Conservation (phyloP, 768 basidiomycete genomes). For the Cytidiella melzeri region DNA sequence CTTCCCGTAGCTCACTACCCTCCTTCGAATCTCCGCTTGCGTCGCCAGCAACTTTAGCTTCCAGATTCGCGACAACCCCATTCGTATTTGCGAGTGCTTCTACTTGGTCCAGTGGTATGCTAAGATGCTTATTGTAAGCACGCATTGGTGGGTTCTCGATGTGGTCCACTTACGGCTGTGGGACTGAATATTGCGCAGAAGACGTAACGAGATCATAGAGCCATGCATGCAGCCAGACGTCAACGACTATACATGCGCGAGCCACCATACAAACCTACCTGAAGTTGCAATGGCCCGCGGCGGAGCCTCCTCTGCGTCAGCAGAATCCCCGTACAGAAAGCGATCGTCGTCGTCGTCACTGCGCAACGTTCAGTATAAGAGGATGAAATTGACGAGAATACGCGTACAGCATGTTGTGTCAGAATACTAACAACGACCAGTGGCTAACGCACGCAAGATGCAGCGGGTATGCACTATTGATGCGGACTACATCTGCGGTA, state of each 20-base stretch:
- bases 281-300: constrained; percentile 27
- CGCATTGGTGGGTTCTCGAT: constrained; percentile 15
- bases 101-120: constrained; percentile 36
- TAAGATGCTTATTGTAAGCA: constrained; percentile 23
- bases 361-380: neutral
- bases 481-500: no score
- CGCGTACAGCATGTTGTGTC: no score
- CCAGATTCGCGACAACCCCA: constrained; percentile 44
- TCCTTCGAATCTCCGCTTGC: constrained; percentile 22
- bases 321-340: constrained; percentile 27
- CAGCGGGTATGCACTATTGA: no score
- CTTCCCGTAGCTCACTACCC: constrained; percentile 9
- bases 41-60: constrained; percentile 36
- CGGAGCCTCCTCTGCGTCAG: constrained; percentile 15
- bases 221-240: constrained; percentile 2
- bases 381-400: no score
- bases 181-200: constrained; percentile 43
- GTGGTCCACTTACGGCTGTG: constrained; percentile 53
- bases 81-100: constrained; percentile 33
- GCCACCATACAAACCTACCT: constrained; percentile 38
- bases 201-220: constrained; percentile 21
- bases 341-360: constrained; percentile 31
- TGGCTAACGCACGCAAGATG: no score
- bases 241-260: constrained; percentile 6
- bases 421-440: no score